A percentile compares a stretch with the other conserved stretches of the same genome.
Evolutionary conservation across 306 rosid species (phyloP).

Genomic region (Vigna trinervia): DNA sequence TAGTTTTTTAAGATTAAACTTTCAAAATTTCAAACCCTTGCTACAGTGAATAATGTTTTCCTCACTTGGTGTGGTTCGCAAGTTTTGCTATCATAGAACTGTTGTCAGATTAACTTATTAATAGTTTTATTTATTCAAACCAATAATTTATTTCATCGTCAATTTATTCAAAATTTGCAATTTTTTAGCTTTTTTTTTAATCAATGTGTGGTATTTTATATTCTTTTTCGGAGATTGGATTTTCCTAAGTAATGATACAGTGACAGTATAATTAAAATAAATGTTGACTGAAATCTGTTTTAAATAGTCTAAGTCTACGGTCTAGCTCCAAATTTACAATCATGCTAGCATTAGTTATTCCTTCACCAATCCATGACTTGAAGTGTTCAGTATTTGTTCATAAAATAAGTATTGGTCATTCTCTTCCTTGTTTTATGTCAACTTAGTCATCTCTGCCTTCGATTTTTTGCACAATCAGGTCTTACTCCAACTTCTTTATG

Average conservation of each 20-base stretch:
- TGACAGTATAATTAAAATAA: background rate
- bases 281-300: background rate
- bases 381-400: background rate
- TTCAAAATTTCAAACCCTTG: background rate
- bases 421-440: background rate
- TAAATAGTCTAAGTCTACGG: background rate
- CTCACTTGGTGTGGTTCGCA: background rate
- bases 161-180: background rate
- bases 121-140: background rate
- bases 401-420: background rate
- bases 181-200: background rate
- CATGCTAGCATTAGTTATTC: constrained; percentile 3
- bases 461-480: background rate
- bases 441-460: background rate
- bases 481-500: too few relatives aligned
- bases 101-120: background rate
- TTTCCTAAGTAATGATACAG: background rate
- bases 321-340: background rate
- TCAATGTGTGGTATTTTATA: background rate
- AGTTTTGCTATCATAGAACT: background rate
- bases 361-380: background rate
- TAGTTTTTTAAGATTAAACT: background rate
- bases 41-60: background rate
- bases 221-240: background rate
- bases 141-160: background rate